These are phyloP conservation scores for Diatrype stigma DNA, from an alignment of 2,329 filamentous ascomycete species.

Conservation along the genomic window DNA sequence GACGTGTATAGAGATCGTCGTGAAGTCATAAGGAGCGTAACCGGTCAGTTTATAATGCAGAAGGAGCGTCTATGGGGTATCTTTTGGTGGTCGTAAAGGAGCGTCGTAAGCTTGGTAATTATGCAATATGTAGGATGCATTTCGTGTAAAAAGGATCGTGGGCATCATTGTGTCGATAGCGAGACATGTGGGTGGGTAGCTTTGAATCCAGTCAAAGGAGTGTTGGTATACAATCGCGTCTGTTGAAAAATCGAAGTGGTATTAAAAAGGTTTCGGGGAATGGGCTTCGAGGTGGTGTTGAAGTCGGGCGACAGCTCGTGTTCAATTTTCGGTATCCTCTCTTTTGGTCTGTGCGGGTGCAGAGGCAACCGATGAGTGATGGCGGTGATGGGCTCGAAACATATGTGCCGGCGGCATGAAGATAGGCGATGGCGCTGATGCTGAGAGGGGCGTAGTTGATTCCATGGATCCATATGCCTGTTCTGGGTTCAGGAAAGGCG, in stretches of 20 bases:
- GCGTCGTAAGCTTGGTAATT: conserved; percentile 31
- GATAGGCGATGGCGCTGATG: conserved; percentile 29
- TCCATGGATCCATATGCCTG: conserved; percentile 37
- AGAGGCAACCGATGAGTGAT: conserved; percentile 30
- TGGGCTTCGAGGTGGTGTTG: conserved; percentile 10
- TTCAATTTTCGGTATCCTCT: conserved; percentile 28
- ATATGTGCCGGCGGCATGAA: conserved; percentile 29
- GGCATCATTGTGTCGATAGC: conserved; percentile 32
- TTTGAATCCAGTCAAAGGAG: conserved; percentile 32
- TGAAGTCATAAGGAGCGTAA: conserved; percentile 30
- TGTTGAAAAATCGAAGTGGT: conserved; percentile 20
- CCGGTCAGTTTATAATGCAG: conserved; percentile 27
- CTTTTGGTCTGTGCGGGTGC: conserved; percentile 29
- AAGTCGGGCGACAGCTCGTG: neutral
- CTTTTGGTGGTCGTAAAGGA: conserved; percentile 34
- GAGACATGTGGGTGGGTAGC: conserved; percentile 27
- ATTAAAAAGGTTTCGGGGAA: conserved; percentile 21
- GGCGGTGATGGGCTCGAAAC: conserved; percentile 32
- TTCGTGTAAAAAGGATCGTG: conserved; percentile 28
- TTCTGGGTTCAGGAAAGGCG: conserved; percentile 41
- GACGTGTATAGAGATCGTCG: conserved; percentile 30
- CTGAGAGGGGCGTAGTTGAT: conserved; percentile 32
- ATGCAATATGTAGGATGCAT: conserved; percentile 26
- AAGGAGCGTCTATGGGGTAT: conserved; percentile 47
- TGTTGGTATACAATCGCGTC: conserved; percentile 32